Conservation (phyloP, 164 flowering plant genomes). For the Dillenia turbinata region DNA sequence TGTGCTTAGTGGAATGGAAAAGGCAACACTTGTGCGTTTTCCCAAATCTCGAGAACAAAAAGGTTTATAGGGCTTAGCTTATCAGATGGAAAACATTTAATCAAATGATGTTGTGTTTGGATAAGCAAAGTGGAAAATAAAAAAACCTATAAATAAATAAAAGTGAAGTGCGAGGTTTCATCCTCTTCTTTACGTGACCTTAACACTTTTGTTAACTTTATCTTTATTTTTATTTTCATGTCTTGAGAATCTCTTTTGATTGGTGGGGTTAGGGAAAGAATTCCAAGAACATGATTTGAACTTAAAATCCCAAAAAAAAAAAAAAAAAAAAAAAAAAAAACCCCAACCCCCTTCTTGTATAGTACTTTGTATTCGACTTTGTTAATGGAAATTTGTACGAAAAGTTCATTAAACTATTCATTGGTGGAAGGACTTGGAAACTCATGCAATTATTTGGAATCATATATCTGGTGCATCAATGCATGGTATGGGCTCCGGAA, state of each 20-base stretch:
- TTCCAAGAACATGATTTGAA: constrained; percentile 9
- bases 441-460: neutral
- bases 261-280: constrained; percentile 5
- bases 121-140: no score
- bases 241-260: constrained; percentile 8
- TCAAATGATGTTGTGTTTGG: no score
- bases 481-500: no score
- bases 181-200: constrained; percentile 1
- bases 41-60: neutral
- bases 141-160: no score
- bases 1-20: neutral
- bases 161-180: neutral
- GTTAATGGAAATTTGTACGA: neutral
- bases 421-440: neutral
- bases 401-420: neutral
- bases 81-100: neutral
- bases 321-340: neutral
- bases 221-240: neutral
- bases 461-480: no score
- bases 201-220: neutral
- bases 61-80: neutral
- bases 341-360: neutral
- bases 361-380: neutral
- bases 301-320: neutral
- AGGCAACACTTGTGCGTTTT: neutral